Conservation (phyloP, 2,329 filamentous ascomycete species). For the Trichoderma aggressivum region DNA sequence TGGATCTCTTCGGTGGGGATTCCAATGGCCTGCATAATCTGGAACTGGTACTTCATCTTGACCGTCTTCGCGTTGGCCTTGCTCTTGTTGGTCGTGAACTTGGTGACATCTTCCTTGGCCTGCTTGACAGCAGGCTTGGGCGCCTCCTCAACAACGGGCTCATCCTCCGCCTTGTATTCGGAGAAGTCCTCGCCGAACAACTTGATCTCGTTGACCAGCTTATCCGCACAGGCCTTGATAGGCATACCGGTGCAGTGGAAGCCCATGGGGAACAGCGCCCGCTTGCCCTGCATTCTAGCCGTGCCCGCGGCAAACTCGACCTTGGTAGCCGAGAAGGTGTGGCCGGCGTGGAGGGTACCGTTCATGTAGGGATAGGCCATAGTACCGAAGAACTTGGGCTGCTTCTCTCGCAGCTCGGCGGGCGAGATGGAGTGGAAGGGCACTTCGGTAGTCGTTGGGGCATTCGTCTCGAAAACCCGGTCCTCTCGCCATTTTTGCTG, state of each 20-base stretch:
- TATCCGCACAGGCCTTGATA: conserved; percentile 96
- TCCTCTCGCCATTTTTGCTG: conserved; percentile 61
- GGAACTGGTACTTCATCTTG: conserved; percentile 93
- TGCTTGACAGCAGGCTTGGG: conserved; percentile 56
- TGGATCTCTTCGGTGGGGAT: conserved; percentile 87
- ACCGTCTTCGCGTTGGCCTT: conserved; percentile 87
- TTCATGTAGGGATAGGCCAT: conserved; percentile 69
- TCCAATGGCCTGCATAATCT: conserved; percentile 90
- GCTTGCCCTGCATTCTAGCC: conserved; percentile 85
- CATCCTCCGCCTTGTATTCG: conserved; percentile 65
- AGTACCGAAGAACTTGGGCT: conserved; percentile 84
- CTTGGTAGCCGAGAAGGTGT: conserved; percentile 89
- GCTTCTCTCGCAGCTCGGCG: conserved; percentile 70
- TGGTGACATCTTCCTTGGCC: conserved; percentile 78
- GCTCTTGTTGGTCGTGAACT: conserved; percentile 89
- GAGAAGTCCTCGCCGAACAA: conserved; percentile 86
- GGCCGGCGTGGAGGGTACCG: conserved; percentile 82
- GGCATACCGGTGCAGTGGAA: conserved; percentile 95
- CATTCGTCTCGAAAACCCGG: conserved; percentile 76
- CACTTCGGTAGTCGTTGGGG: conserved; percentile 74
- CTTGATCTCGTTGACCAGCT: conserved; percentile 84
- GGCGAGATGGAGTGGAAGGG: conserved; percentile 71
- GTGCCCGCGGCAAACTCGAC: conserved; percentile 89
- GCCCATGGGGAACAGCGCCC: conserved; percentile 82
- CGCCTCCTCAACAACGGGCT: conserved; percentile 48